These are phyloP conservation scores for Colletotrichum sp. DNA, from an alignment of 2,329 filamentous ascomycete genomes.

Conservation along the genomic window DNA sequence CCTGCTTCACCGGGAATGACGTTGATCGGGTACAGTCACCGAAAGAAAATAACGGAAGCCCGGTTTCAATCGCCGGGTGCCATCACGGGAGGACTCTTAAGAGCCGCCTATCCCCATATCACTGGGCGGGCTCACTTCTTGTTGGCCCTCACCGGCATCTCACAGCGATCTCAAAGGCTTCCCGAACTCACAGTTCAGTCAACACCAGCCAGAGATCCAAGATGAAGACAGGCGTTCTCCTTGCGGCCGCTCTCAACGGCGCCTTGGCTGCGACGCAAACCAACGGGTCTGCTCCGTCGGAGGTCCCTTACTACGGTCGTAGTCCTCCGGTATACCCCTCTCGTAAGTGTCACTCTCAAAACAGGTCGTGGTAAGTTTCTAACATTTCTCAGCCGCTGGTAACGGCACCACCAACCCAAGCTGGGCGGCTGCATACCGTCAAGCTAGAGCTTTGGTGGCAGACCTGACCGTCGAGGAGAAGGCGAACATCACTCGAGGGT, in stretches of 20 bases:
- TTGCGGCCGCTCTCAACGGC: not conserved
- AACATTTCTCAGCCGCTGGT: not conserved
- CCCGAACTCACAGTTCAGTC: not conserved
- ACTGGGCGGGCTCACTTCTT: rapidly evolving
- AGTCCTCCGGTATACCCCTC: constrained; percentile 13
- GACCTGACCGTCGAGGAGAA: constrained; percentile 72
- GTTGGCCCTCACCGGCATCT: not conserved
- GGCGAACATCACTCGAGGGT: constrained; percentile 48
- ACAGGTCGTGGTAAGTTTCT: too few relatives aligned
- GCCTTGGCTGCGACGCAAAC: not conserved
- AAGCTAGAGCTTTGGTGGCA: constrained; percentile 60
- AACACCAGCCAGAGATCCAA: not conserved
- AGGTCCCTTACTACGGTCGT: constrained; percentile 11
- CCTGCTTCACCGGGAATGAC: not conserved
- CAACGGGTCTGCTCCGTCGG: constrained; percentile 3
- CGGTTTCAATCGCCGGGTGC: not conserved
- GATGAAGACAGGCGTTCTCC: not conserved
- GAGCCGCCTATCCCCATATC: not conserved
- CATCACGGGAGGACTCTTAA: not conserved
- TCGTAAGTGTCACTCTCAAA: not conserved
- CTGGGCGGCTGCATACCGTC: constrained; percentile 65
- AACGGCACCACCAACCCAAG: not conserved
- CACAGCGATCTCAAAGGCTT: not conserved
- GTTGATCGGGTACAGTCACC: not conserved
- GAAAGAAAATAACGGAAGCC: not conserved